Evolutionary conservation across 106 monocot genomes (phyloP), one percentile per base, ranked within the genome.

Genomic region (Posidonia australis): DNA sequence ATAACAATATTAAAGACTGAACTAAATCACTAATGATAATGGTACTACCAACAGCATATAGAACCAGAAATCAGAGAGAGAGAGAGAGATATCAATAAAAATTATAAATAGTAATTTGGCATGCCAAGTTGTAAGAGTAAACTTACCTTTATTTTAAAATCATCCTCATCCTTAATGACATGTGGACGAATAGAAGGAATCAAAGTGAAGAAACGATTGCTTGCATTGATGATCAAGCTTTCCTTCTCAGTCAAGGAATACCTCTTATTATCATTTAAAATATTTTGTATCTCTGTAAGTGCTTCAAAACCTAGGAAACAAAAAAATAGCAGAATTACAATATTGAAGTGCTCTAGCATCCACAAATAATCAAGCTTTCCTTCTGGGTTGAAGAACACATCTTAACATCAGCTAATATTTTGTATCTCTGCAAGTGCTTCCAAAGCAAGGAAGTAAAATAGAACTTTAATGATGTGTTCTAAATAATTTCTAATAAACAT

Each of bases 171-270:
- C 68, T 75, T 75, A 63, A 98, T 98, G 43, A 88, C 82, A 81
- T 79, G 83, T 59, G 98, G 98, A 81, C 91, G 91, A 46, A 98
- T 81, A 22, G 98, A 98, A 71, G 98, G 98, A 58, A 98, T 98
- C 83, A 98, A 75, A 18, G 98, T 98, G 79, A 98, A 98, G 66
- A 98, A 98, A 22, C 87, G 91, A 72, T 98, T 98, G 65, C 98
- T 98, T 5, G 98, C 91, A 79, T 86, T 91, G 67, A 91, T 62
- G 61, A 91, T 69, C 74, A 91, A 77, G 71, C 87, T 98, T 67
- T 91, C 84, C 54, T 70, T 98, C 44, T 81, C 45, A 58, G 70
- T 45, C 62, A 69, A 58, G 67, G 81, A 77, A 68, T 65, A 47
- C n/a, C 57, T 52, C 58, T 48, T 45, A 63, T 25, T 69, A 59